Evolutionary conservation across 768 basidiomycete species (phyloP), one percentile per base, ranked within the genome.

Genomic region (Mycena maculata): DNA sequence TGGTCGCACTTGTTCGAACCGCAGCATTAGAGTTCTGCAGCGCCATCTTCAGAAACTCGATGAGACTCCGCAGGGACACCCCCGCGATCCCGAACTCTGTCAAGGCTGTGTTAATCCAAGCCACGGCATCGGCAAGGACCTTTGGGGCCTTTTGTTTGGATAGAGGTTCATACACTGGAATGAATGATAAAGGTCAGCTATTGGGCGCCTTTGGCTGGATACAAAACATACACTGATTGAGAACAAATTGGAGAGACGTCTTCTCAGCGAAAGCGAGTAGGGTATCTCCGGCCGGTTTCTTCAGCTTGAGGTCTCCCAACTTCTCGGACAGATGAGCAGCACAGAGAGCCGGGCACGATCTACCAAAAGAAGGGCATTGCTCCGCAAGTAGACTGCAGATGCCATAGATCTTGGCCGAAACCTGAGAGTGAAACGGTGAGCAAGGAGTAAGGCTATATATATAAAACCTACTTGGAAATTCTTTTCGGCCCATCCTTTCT

Each of bases 401-500:
- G 27, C 86, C 89, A 77, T 96, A 99, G 54, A 98, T 77, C 78
- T 96, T 98, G 18, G 90, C 84, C 8, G 94, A 96, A 49, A 99
- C 96, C 96, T 98, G 59, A 27, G 55, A 31, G 50, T 39, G 49
- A 48, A 33, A 54, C 16, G 16, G 28, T 55, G 25, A 36, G 20
- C 23, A 3, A 58, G 13, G 27, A 11, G 56, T 31, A 65, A 25
- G 20, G 10, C 15, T 48, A 62, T 39, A 22, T 20, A 47, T n/a
- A 54, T 15, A 30, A 31, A 8, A 73, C 79, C 61, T 65, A 93
- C 96, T 83, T 99, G 97, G 71, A 99, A 99, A 74, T 99, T 99
- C 84, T 98, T 99, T 81, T 99, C 98, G n/a, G 85, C 87, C 96
- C 95, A 98, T 3, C 96, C 95, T 69, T 93, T 95, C 84, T 97